Conservation (phyloP, 2,329 filamentous ascomycete species). For the Aaosphaeria arxii region DNA sequence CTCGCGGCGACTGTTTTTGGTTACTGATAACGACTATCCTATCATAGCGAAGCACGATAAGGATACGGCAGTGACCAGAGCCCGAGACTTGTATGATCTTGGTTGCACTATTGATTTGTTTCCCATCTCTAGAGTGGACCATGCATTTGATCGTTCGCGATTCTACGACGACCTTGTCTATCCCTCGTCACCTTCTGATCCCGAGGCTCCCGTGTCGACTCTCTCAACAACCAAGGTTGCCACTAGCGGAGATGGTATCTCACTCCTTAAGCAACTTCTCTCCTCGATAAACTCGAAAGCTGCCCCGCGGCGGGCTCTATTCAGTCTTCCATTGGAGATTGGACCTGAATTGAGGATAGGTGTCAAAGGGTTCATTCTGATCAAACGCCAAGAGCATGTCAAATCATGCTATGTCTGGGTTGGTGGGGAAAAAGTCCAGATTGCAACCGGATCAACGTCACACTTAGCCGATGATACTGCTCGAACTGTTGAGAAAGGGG, state of each 20-base stretch:
- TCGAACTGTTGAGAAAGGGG: conserved; percentile 71
- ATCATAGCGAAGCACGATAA: conserved; percentile 67
- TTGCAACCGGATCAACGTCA: conserved; percentile 71
- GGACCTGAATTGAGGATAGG: conserved; percentile 82
- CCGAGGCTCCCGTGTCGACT: conserved; percentile 60
- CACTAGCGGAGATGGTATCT: conserved; percentile 71
- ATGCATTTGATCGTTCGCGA: conserved; percentile 73
- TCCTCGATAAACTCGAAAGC: conserved; percentile 91
- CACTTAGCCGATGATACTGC: conserved; percentile 76
- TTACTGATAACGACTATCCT: conserved; percentile 91
- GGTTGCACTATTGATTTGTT: conserved; percentile 92
- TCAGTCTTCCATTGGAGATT: conserved; percentile 84
- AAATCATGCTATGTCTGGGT: conserved; percentile 86
- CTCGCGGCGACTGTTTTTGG: conserved; percentile 88
- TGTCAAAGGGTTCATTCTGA: conserved; percentile 86
- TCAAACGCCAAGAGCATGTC: conserved; percentile 79
- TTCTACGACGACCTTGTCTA: conserved; percentile 99
- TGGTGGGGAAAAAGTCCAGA: conserved; percentile 78
- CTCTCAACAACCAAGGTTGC: conserved; percentile 58
- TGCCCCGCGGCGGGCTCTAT: conserved; percentile 78
- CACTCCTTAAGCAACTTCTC: conserved; percentile 73
- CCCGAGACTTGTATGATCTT: conserved; percentile 92
- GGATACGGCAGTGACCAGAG: conserved; percentile 76
- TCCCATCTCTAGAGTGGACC: conserved; percentile 70
- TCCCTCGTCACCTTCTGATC: conserved; percentile 62